Conservation (phyloP, 371 early-diverging fungal genomes). For the Mycotypha africana region DNA sequence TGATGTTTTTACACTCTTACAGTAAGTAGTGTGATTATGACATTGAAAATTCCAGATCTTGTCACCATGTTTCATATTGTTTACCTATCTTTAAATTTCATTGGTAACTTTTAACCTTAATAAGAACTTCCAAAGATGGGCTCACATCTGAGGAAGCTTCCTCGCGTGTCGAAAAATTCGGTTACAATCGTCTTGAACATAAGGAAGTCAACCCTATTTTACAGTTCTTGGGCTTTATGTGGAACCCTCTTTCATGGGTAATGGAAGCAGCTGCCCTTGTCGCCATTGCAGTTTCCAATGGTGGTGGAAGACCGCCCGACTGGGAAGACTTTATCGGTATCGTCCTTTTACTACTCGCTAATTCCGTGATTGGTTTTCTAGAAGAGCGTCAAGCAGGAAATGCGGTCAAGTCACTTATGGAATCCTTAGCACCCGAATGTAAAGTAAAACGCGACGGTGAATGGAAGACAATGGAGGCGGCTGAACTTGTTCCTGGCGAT, state of each 20-base stretch:
- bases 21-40: too few species aligned
- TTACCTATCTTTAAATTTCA: not conserved
- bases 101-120: not conserved
- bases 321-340: constrained; percentile 79
- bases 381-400: constrained; percentile 72
- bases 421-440: constrained; percentile 61
- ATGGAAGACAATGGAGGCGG: constrained; percentile 39
- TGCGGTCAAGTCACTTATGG: constrained; percentile 66
- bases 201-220: constrained; percentile 67
- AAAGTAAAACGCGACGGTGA: constrained; percentile 50
- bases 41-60: too few species aligned
- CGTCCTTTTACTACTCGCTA: constrained; percentile 62
- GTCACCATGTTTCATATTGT: not conserved
- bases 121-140: constrained; percentile 44
- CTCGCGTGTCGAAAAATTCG: constrained; percentile 54
- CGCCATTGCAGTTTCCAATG: constrained; percentile 58
- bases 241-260: constrained; percentile 66
- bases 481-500: constrained; percentile 62
- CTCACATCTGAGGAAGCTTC: constrained; percentile 49
- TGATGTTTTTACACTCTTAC: constrained; percentile 59
- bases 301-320: constrained; percentile 54
- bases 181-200: constrained; percentile 59
- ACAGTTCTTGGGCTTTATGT: constrained; percentile 77
- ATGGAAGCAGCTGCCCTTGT: constrained; percentile 68
- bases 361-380: constrained; percentile 73